Conservation (phyloP, 306 rosid genomes). For the Citrullus amarus region DNA sequence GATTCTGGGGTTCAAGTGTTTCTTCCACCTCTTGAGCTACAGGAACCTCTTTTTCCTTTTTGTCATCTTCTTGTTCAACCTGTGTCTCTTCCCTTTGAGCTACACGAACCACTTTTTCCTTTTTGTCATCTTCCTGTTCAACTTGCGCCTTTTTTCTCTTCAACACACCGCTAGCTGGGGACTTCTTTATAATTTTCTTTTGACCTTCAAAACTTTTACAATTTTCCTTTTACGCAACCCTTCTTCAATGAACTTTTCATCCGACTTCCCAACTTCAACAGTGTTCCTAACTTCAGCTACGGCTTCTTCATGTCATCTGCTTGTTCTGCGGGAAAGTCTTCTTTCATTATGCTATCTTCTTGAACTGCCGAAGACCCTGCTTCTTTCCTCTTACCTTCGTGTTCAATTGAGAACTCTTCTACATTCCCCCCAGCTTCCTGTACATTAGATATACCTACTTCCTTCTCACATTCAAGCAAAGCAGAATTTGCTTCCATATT, state of each 20-base stretch:
- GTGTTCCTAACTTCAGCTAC: conserved; percentile 11
- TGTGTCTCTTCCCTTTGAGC: neutral
- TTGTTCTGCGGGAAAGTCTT: conserved; percentile 20
- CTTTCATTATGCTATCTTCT: conserved; percentile 1
- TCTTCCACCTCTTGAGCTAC: neutral
- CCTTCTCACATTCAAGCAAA: conserved; percentile 10
- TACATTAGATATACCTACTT: neutral
- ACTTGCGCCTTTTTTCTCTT: conserved; percentile 1
- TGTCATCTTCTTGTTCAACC: neutral
- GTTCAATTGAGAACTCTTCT: neutral
- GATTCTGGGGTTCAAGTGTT: neutral
- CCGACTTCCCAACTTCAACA: conserved; percentile 11
- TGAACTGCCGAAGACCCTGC: conserved; percentile 1
- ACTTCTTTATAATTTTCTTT: conserved; percentile 38
- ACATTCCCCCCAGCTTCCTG: neutral
- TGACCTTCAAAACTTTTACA: conserved; percentile 34
- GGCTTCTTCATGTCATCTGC: conserved; percentile 17
- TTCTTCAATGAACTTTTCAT: conserved; percentile 15
- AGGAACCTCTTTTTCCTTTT: neutral
- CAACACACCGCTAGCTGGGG: conserved; percentile 16
- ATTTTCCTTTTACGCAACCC: conserved; percentile 30
- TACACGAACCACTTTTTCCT: neutral
- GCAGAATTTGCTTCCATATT: neutral
- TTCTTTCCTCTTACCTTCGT: neutral
- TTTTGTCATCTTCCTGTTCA: neutral